Percentiles rank a stretch among this genome's conserved stretches.
phyloP scores from a whole-genome alignment of 2,329 filamentous ascomycete species.

The Ophiostoma ips region DNA sequence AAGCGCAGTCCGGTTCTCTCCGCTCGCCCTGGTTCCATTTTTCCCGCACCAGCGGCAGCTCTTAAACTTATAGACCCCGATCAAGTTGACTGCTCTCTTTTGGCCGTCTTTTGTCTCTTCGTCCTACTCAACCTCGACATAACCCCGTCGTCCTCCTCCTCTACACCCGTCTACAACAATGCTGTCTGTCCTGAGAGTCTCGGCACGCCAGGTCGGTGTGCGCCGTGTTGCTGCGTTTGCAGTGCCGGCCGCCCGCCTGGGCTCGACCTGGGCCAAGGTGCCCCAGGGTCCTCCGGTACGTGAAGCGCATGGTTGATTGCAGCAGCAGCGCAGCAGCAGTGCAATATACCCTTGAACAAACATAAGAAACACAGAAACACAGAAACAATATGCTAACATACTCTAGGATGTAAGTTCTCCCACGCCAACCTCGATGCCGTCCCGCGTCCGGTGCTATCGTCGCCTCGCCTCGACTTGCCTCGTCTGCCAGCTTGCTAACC shows the following conservation, averaged over 20 bases:
- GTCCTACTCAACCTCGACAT: not conserved
- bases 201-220: conserved; percentile 32
- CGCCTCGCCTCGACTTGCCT: not conserved
- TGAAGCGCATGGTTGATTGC: conserved; percentile 14
- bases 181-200: conserved; percentile 42
- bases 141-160: too few species aligned
- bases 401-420: conserved; percentile 24
- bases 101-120: not conserved
- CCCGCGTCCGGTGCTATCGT: not conserved
- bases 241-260: conserved; percentile 33
- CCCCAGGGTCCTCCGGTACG: conserved; percentile 88
- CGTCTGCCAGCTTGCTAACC: conserved; percentile 2
- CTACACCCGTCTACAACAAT: conserved; percentile 25
- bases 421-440: conserved; percentile 15
- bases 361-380: not conserved
- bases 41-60: not conserved
- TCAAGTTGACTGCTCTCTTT: not conserved
- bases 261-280: conserved; percentile 81
- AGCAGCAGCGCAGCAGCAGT: too few species aligned
- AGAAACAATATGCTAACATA: conserved; percentile 2
- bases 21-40: conserved; percentile 7
- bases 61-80: conserved; percentile 2
- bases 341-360: too few species aligned
- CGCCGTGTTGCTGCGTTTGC: conserved; percentile 25
- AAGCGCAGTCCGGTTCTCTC: conserved; percentile 9